Conservation (phyloP, 2,329 filamentous ascomycete species). For the Malbranchea cinnamomea region DNA sequence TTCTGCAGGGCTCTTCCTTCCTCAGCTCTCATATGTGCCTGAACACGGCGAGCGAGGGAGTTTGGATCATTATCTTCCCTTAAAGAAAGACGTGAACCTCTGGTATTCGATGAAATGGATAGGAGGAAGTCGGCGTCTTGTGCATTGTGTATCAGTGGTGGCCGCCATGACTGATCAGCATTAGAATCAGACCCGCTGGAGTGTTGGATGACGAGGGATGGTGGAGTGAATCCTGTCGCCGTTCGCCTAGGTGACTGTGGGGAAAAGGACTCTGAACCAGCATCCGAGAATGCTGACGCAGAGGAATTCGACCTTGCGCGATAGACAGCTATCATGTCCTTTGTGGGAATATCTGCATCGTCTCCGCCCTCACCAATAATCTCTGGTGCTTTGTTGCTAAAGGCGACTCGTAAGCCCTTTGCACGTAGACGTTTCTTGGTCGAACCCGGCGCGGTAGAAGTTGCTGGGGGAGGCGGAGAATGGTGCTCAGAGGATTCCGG, state of each 20-base stretch:
- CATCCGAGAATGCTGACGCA: conserved; percentile 6
- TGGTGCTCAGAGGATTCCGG: conserved; percentile 13
- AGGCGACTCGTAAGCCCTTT: conserved; percentile 60
- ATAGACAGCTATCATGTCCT: conserved; percentile 40
- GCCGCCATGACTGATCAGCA: conserved; percentile 12
- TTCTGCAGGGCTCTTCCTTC: conserved; percentile 35
- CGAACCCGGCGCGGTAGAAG: too few species aligned
- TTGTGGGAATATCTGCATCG: conserved; percentile 57
- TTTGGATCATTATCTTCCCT: conserved; percentile 22
- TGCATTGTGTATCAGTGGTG: conserved; percentile 19
- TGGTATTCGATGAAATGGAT: conserved; percentile 16
- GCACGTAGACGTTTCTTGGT: conserved; percentile 31
- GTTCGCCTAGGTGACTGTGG: conserved; percentile 1
- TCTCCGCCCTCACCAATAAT: conserved; percentile 87
- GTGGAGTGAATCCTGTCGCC: conserved; percentile 4
- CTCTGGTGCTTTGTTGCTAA: conserved; percentile 56
- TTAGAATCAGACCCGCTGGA: too few species aligned
- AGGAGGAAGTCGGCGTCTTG: conserved; percentile 25
- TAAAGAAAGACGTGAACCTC: conserved; percentile 25
- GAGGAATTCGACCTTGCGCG: conserved; percentile 9
- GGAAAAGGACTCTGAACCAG: conserved; percentile 1
- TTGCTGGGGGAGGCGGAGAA: too few species aligned
- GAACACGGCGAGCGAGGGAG: conserved; percentile 32
- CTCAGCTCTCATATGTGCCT: conserved; percentile 38
- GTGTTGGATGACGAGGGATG: conserved; percentile 7